These are phyloP conservation scores for Rhynchospora breviuscula DNA, from an alignment of 176 grass and related monocot genomes.

Conservation along the genomic window DNA sequence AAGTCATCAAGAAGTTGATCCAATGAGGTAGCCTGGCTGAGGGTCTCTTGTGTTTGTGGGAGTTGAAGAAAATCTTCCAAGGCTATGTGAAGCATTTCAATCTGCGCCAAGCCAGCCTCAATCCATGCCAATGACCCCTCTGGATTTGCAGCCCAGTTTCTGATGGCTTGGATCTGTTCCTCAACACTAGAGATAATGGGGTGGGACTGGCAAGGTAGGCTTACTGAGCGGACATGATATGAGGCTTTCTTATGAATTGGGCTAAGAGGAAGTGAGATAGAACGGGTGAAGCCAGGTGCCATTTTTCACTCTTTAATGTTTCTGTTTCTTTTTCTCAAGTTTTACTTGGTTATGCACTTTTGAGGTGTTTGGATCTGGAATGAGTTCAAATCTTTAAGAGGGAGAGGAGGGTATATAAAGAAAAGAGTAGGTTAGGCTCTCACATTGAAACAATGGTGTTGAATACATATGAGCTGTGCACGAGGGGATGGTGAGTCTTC, in stretches of 20 bases:
- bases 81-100: conserved; percentile 45
- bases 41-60: conserved; percentile 19
- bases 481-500: neutral
- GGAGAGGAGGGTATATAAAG: neutral
- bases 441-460: neutral
- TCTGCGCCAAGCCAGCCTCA: conserved; percentile 30
- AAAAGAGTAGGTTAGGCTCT: neutral
- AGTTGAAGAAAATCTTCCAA: conserved; percentile 57
- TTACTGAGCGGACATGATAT: conserved; percentile 42
- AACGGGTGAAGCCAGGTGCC: conserved; percentile 21
- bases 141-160: conserved; percentile 28
- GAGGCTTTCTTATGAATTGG: neutral
- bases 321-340: neutral
- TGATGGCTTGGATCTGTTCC: conserved; percentile 37
- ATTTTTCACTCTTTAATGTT: neutral
- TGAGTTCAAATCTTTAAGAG: neutral
- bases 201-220: conserved; percentile 43
- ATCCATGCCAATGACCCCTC: conserved; percentile 15
- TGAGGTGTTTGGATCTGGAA: neutral
- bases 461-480: neutral
- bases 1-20: conserved; percentile 51
- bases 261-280: conserved; percentile 42
- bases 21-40: neutral
- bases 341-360: neutral
- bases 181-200: conserved; percentile 41